Base-by-base conservation (phyloP, 2,329 filamentous ascomycete genomes). In the Gremmenia infestans region DNA sequence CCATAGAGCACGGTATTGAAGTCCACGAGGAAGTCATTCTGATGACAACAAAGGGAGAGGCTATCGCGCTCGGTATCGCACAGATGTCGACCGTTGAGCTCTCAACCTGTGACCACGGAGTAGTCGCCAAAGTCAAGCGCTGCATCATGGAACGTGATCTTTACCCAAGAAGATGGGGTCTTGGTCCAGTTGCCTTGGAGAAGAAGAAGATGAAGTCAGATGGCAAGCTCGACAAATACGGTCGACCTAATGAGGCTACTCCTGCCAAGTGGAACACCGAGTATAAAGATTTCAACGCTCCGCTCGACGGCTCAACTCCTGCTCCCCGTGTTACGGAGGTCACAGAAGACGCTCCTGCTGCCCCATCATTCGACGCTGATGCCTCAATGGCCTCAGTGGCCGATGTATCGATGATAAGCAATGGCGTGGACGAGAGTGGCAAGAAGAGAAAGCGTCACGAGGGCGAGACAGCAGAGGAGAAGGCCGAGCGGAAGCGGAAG, bases 121-220 rank as follows among this genome's bases (percentile, higher is more conserved):
- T 97, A 57, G 93, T 97, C 57, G 94, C 94, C 67, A 97, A 97
- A 81, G 91, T 99, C 72, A 99, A 99, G 87, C 88, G 94, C 68
- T 96, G 92, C 76, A 99, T 99, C 75, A 99, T 99, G 94, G 94
- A 99, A 81, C 89, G 94, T 68, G 94, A 97, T 72, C 81, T 97
- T 57, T 99, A 99, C 82, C 94, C 94, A 62, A 84, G 91, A 73
- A 82, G 93, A 80, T 99, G 94, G 94, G 94, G 94, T 64, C 84
- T 97, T 71, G 94, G 94, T 60, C 93, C 94, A 52, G 87, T 93
- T 58, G 94, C 94, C 50, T 77, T 88, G 49, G 91, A 97, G 82
- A 99, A 99, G 86, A 99, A 99, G 88, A 97, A 97, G 85, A 86
- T 99, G 80, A 97, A 97, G 85, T 90, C 92, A 52, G 89, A 91